Percentiles rank a stretch among this genome's conserved stretches.
Evolutionary conservation across 176 grass and related monocot species (phyloP).

Genomic region (Hyparrhenia diplandra): DNA sequence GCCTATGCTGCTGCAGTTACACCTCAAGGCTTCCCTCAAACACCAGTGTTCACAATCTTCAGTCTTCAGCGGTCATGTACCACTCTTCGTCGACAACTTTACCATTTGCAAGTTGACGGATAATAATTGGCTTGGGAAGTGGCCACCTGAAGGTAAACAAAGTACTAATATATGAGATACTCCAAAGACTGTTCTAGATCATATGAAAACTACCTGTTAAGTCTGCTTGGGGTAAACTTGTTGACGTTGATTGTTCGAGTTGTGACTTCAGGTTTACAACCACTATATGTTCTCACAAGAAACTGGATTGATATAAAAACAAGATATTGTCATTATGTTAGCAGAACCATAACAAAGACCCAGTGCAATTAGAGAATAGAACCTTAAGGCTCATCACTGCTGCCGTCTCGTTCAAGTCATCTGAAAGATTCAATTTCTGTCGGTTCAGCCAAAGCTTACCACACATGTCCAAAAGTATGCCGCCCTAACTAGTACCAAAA

Average conservation of each 20-base stretch:
- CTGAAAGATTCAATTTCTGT: not conserved
- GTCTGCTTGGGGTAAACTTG: conserved; percentile 4
- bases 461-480: conserved; percentile 8
- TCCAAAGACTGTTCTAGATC: not conserved
- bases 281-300: not conserved
- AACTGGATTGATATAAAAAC: conserved; percentile 12
- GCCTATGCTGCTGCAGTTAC: not conserved
- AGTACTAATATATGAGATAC: not conserved
- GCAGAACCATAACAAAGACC: not conserved
- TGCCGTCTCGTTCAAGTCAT: not conserved
- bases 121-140: not conserved
- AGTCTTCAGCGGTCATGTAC: not conserved
- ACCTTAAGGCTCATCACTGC: not conserved
- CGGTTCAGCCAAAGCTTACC: not conserved
- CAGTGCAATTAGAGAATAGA: not conserved
- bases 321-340: not conserved
- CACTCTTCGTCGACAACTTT: not conserved
- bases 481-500: not conserved
- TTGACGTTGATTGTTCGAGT: conserved; percentile 3
- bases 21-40: not conserved
- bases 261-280: not conserved
- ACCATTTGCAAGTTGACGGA: not conserved
- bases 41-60: not conserved
- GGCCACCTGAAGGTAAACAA: not conserved
- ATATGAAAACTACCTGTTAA: conserved; percentile 11